phyloP scores from a whole-genome alignment of 305 asterid species.

The Striga hermonthica region DNA sequence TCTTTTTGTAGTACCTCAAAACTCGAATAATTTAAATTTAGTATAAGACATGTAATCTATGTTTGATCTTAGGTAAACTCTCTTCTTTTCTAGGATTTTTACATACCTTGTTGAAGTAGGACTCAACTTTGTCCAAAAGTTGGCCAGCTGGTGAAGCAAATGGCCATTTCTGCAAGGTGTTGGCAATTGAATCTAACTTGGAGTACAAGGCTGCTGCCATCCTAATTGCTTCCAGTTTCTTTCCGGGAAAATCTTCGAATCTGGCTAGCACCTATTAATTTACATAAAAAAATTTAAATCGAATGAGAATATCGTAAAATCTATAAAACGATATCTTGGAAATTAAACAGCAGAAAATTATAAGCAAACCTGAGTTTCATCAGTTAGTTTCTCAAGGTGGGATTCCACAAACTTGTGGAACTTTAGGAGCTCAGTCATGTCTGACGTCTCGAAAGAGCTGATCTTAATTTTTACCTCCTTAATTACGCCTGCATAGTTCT shows the following conservation, averaged over 20 bases:
- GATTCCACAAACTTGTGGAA: constrained; percentile 71
- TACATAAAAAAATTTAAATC: not conserved
- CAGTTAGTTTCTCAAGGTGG: constrained; percentile 70
- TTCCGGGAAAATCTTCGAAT: constrained; percentile 79
- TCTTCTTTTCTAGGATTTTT: not conserved
- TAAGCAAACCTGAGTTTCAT: constrained; percentile 59
- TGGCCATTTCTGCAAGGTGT: constrained; percentile 58
- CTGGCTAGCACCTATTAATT: constrained; percentile 66
- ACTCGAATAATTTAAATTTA: too few species aligned
- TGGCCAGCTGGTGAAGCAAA: constrained; percentile 50
- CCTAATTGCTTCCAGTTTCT: constrained; percentile 80
- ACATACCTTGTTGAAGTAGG: constrained; percentile 65
- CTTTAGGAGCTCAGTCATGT: constrained; percentile 64
- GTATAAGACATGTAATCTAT: too few species aligned
- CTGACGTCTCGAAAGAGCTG: constrained; percentile 55
- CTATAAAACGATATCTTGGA: too few species aligned
- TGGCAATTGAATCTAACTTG: constrained; percentile 54
- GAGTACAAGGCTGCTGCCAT: constrained; percentile 72
- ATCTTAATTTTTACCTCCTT: constrained; percentile 53
- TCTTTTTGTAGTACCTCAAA: too few species aligned
- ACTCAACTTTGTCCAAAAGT: constrained; percentile 69
- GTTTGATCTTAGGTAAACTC: too few species aligned
- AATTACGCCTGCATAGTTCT: constrained; percentile 42
- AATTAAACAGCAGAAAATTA: not conserved
- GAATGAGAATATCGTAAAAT: not conserved